phyloP scores from a whole-genome alignment of 148 eudicot species.

The Rheum nobile region DNA sequence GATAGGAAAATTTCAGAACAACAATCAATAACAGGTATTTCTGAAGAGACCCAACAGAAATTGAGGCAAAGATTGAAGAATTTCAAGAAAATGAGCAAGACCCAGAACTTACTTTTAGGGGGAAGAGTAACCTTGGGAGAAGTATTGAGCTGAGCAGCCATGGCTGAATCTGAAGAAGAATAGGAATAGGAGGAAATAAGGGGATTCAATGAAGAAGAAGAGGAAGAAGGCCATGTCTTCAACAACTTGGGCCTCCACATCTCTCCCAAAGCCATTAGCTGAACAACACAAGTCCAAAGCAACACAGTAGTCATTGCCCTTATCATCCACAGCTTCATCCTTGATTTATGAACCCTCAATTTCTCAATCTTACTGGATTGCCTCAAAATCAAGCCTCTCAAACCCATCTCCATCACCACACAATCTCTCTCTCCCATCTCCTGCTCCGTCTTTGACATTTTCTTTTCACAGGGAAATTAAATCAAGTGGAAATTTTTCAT shows the following conservation, averaged over 20 bases:
- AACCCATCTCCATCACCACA: conserved; percentile 11
- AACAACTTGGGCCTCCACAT: conserved; percentile 14
- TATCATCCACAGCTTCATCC: conserved; percentile 21
- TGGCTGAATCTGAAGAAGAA: conserved; percentile 8
- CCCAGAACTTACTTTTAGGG: conserved; percentile 20
- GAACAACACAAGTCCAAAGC: conserved; percentile 26
- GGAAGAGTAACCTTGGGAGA: conserved; percentile 6
- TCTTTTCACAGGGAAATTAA: neutral
- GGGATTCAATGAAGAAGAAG: conserved; percentile 9
- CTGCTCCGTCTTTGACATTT: conserved; percentile 1
- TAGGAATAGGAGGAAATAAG: neutral
- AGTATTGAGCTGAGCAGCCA: conserved; percentile 8
- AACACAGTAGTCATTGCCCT: conserved; percentile 18
- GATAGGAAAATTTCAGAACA: neutral
- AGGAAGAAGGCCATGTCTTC: conserved; percentile 11
- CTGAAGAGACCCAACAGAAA: no score
- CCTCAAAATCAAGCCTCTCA: conserved; percentile 9
- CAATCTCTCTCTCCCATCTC: conserved; percentile 1
- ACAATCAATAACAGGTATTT: neutral
- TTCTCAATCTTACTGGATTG: conserved; percentile 16
- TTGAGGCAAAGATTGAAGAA: neutral
- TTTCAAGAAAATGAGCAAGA: neutral
- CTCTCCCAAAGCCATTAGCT: conserved; percentile 19
- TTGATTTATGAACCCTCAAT: conserved; percentile 17
- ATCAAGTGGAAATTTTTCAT: neutral